phyloP scores from a whole-genome alignment of 1,139 yeast genomes.

The Geotrichum cucujoidarum region DNA sequence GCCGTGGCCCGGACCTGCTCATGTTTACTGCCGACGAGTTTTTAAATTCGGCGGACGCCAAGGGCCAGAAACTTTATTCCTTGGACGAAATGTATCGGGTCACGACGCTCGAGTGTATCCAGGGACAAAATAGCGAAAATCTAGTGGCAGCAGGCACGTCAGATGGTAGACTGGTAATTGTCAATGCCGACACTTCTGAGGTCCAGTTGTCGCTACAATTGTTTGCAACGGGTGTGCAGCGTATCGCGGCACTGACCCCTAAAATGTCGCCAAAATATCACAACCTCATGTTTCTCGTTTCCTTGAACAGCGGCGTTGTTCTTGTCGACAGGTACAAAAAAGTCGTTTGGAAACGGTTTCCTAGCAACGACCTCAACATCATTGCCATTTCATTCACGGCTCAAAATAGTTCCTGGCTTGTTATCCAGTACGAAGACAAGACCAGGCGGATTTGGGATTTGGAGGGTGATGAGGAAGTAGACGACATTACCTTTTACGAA shows the following conservation, averaged over 20 bases:
- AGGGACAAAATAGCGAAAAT: background rate
- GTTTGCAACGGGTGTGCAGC: constrained; percentile 24
- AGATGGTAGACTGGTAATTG: constrained; percentile 20
- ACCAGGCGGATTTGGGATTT: constrained; percentile 23
- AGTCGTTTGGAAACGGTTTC: constrained; percentile 19
- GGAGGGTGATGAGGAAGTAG: constrained; percentile 22
- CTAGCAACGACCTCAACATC: constrained; percentile 25
- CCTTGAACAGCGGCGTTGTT: constrained; percentile 24
- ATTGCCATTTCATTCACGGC: constrained; percentile 12
- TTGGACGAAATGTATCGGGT: constrained; percentile 9
- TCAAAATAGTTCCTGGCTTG: constrained; percentile 13
- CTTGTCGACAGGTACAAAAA: constrained; percentile 22
- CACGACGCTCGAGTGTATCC: constrained; percentile 12
- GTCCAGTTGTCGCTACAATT: constrained; percentile 16
- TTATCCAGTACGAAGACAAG: constrained; percentile 22
- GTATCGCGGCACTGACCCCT: constrained; percentile 18
- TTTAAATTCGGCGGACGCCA: constrained; percentile 16
- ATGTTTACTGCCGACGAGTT: constrained; percentile 21
- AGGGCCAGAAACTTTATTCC: constrained; percentile 11
- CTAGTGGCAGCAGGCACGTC: constrained; percentile 23
- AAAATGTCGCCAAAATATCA: constrained; percentile 1
- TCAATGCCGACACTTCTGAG: constrained; percentile 18
- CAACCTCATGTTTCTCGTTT: constrained; percentile 22
- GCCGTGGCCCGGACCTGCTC: constrained; percentile 17
- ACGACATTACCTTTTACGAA: constrained; percentile 11